These are phyloP conservation scores for Rhizomucor pusillus DNA, from an alignment of 371 early-diverging fungal species.

Conservation along the genomic window DNA sequence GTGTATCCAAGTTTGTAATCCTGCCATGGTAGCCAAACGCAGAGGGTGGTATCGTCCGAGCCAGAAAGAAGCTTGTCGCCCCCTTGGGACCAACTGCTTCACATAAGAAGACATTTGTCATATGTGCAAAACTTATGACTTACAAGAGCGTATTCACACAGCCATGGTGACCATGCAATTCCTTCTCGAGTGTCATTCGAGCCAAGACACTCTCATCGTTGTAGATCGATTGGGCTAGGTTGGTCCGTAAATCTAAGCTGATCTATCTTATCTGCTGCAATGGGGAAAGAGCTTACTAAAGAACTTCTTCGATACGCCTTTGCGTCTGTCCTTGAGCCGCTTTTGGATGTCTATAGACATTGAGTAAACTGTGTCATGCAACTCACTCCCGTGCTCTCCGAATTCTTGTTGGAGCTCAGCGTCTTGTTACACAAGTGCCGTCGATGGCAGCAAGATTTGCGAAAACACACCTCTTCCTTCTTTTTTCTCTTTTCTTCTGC, in stretches of 20 bases:
- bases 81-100: constrained; percentile 53
- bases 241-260: no score
- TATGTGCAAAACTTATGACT: constrained; percentile 8
- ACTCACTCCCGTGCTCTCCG: neutral
- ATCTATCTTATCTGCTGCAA: neutral
- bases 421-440: neutral
- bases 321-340: constrained; percentile 1
- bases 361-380: neutral
- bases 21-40: constrained; percentile 48
- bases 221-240: constrained; percentile 26
- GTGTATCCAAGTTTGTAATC: constrained; percentile 21
- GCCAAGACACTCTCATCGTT: constrained; percentile 24
- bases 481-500: constrained; percentile 3
- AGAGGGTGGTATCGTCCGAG: constrained; percentile 64
- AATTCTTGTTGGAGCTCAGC: neutral
- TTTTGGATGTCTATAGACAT: constrained; percentile 3
- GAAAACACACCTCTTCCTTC: neutral
- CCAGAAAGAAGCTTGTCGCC: constrained; percentile 63
- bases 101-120: constrained; percentile 2
- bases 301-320: no score
- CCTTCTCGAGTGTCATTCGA: constrained; percentile 30
- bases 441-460: neutral
- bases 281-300: neutral
- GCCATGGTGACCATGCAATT: constrained; percentile 65
- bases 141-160: constrained; percentile 78